A percentile compares a stretch with the other conserved stretches of the same genome.
These are phyloP conservation scores for Thalassiosira mediterranea DNA, from an alignment of 352 stramenopile species.

Conservation along the genomic window DNA sequence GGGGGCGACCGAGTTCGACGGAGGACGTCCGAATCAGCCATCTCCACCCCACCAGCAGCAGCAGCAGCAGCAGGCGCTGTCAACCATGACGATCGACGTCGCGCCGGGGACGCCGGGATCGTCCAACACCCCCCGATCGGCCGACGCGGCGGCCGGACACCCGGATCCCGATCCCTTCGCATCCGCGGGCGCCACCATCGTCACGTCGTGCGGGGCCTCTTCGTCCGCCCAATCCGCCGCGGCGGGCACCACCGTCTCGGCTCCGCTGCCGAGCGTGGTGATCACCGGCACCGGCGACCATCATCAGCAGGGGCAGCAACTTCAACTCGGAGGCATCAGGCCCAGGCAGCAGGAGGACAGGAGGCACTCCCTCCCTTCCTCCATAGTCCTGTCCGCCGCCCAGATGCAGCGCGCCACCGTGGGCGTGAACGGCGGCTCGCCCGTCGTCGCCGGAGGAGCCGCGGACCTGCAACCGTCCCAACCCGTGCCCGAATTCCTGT, in stretches of 20 bases:
- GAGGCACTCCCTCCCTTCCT: neutral
- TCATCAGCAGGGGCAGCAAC: too few species aligned
- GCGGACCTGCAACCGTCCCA: neutral
- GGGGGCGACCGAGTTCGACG: too few species aligned
- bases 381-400: neutral
- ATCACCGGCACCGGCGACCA: too few species aligned
- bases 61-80: too few species aligned
- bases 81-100: too few species aligned
- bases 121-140: too few species aligned
- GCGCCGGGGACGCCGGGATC: too few species aligned
- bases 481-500: slow-evolving; percentile 39
- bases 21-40: too few species aligned
- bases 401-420: neutral
- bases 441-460: neutral
- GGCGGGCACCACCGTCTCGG: neutral
- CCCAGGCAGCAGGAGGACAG: neutral
- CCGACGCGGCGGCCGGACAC: too few species aligned
- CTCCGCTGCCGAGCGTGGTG: neutral
- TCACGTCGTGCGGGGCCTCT: neutral
- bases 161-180: too few species aligned
- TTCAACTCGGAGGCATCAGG: too few species aligned
- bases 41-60: too few species aligned
- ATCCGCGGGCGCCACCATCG: neutral
- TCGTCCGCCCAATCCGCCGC: neutral
- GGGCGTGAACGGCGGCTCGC: neutral